phyloP scores from a whole-genome alignment of 2,329 filamentous ascomycete genomes.

The Talaromyces amestolkiae region DNA sequence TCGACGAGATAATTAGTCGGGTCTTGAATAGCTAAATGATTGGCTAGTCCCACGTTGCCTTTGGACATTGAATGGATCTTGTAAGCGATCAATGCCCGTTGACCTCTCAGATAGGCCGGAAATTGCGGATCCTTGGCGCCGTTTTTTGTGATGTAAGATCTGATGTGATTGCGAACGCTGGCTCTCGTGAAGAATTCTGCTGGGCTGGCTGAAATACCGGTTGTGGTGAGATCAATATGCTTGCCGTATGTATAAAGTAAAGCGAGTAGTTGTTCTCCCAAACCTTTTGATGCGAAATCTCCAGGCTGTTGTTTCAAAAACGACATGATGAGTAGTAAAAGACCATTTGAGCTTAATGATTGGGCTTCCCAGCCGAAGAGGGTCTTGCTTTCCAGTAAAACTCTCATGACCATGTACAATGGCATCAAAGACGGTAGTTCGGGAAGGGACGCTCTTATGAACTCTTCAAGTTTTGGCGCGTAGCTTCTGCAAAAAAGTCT shows the following conservation, averaged over 20 bases:
- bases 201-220: slow-evolving; percentile 53
- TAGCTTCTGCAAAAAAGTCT: slow-evolving; percentile 52
- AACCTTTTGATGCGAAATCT: slow-evolving; percentile 21
- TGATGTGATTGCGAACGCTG: slow-evolving; percentile 21
- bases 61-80: slow-evolving; percentile 34
- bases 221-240: slow-evolving; percentile 44
- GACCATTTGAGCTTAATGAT: slow-evolving; percentile 55
- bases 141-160: slow-evolving; percentile 4
- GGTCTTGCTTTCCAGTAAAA: slow-evolving; percentile 50
- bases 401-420: slow-evolving; percentile 52
- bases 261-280: slow-evolving; percentile 46
- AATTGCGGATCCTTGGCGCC: slow-evolving; percentile 6
- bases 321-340: slow-evolving; percentile 58
- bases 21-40: slow-evolving; percentile 57
- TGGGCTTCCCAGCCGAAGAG: slow-evolving; percentile 49
- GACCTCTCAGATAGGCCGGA: slow-evolving; percentile 36
- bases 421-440: slow-evolving; percentile 51
- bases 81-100: slow-evolving; percentile 38
- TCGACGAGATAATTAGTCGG: slow-evolving; percentile 59
- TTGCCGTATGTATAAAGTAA: slow-evolving; percentile 52
- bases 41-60: slow-evolving; percentile 27
- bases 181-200: slow-evolving; percentile 40
- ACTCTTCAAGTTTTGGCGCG: slow-evolving; percentile 38
- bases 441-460: slow-evolving; percentile 47
- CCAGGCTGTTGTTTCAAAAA: slow-evolving; percentile 48